Evolutionary conservation across 2,329 filamentous ascomycete species (phyloP), one percentile per base, ranked within the genome.

Genomic region (Scedosporium aurantiacum): DNA sequence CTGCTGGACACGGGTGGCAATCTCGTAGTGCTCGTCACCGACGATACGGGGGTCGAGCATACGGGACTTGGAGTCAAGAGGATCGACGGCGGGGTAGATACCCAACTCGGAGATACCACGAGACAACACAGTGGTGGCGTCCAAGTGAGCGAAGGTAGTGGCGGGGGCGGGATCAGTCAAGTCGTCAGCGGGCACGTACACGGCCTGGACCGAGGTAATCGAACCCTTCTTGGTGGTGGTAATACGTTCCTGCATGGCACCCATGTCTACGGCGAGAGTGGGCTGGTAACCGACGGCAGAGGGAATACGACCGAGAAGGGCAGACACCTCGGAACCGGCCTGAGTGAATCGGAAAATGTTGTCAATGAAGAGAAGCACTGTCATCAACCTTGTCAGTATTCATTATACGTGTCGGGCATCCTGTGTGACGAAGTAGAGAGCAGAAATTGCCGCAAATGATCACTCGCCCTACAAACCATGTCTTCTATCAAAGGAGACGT

Each of bases 311-410:
- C 94, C 94, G 68, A 99, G 85, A 76, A 99, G 87, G 74, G 94
- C 94, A 83, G 93, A 97, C 86, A 99, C 94, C 83, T 99, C 94
- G 73, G 94, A 97, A 92, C 94, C 94, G 78, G 94, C 94, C 83
- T 97, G 93, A 69, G 93, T 97, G 86, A 97, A 97, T 75, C 94
- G 89, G 91, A 97, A 97, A 82, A 99, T 97, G 86, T 99, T 99
- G 89, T 99, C 94, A 78, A 97, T 97, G 85, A 97, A 97, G 78
- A 97, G 91, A 76, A 97, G 84, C 85, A 97, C 91, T 89, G 63
- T 5, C 28, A 18, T n/a, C 28, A 40, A 8, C 14, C 50, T 12
- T 37, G 66, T 62, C 64, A 63, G 47, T 10, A 28, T 28, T 14
- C 23, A 18, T 40, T 18, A 58, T 60, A 37, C 8, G 41, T 40